Base-by-base conservation (phyloP, 1,284 basidiomycete species). In the Ustilago curta region DNA sequence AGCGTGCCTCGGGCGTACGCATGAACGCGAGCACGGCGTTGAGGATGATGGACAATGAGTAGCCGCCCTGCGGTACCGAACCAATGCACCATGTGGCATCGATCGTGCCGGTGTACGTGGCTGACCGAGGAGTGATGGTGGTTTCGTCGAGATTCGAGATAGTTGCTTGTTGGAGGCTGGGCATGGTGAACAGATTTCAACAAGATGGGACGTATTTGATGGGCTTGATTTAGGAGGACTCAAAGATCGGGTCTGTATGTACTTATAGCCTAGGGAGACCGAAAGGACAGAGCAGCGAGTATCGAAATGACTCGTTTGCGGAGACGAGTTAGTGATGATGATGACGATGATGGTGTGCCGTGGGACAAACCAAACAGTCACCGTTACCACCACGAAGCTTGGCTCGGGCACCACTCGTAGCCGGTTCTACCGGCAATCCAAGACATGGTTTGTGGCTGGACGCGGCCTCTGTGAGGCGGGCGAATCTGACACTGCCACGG, bases 11-110 rank as follows among this genome's bases (percentile, higher is more conserved):
- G 19, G 62, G 66, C 0, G 65, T 67, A 2, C 49, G 56, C 75
- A 77, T 77, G 25, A 74, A 77, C 0, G 75, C 70, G 8, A 72
- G 66, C 14, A 74, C 64, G 1, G 75, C 66, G 29, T 77, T 77
- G 21, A 70, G 52, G 44, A 77, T 59, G 54, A 77, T 60, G 8
- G 53, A 62, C 4, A 77, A 63, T 23, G 75, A 77, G 37, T 77
- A 77, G 21, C 75, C 75, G 23, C 75, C 75, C 31, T 77, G 59
- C 1, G 75, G 75, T 0, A 77, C 70, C 0, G 65, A 70, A 9
- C 70, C 70, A 52, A 77, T 77, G 39, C 75, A 77, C 75, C 75
- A 77, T 0, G 60, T 67, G 0, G 59, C 51, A 29, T 76, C 72
- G 58, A 75, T 63, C 6, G 7, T 23, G 12, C 67, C 72, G 23